Evolutionary conservation across 192 early-diverging fungal genomes (phyloP).

Genomic region (Spizellomyces sp.): DNA sequence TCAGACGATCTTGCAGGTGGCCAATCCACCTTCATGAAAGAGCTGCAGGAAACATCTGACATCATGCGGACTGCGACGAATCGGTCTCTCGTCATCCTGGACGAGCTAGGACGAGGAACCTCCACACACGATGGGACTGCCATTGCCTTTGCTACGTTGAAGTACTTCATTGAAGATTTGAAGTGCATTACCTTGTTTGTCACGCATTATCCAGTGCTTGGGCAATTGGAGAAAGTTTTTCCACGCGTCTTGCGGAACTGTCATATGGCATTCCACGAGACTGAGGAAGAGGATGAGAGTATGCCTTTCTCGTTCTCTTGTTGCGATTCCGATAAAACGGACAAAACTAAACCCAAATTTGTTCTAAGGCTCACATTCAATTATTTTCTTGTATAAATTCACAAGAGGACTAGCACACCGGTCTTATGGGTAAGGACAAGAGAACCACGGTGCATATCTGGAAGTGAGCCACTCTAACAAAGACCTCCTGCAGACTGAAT

Average conservation of each 20-base stretch:
- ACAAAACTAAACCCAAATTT: background rate
- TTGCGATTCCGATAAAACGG: background rate
- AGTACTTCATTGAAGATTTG: conserved; percentile 55
- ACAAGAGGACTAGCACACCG: conserved; percentile 59
- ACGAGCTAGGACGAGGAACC: conserved; percentile 82
- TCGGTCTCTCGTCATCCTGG: conserved; percentile 69
- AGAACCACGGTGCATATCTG: background rate
- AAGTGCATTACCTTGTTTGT: conserved; percentile 69
- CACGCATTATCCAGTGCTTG: conserved; percentile 69
- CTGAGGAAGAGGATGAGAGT: conserved; percentile 13
- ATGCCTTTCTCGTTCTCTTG: background rate
- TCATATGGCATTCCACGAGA: conserved; percentile 46
- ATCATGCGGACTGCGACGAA: conserved; percentile 34
- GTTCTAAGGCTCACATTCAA: background rate
- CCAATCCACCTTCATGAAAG: conserved; percentile 74
- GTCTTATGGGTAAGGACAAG: conserved; percentile 64
- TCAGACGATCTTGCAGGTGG: conserved; percentile 65
- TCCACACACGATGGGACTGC: conserved; percentile 76
- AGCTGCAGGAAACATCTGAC: conserved; percentile 48
- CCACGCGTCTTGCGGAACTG: conserved; percentile 20
- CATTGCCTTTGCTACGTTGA: conserved; percentile 69
- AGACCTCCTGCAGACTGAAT: conserved; percentile 55
- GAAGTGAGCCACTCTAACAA: background rate
- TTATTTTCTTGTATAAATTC: conserved; percentile 70
- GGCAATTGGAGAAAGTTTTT: conserved; percentile 15